Conservation (phyloP, 2,329 filamentous ascomycete genomes). For the Exophiala dermatitidis region DNA sequence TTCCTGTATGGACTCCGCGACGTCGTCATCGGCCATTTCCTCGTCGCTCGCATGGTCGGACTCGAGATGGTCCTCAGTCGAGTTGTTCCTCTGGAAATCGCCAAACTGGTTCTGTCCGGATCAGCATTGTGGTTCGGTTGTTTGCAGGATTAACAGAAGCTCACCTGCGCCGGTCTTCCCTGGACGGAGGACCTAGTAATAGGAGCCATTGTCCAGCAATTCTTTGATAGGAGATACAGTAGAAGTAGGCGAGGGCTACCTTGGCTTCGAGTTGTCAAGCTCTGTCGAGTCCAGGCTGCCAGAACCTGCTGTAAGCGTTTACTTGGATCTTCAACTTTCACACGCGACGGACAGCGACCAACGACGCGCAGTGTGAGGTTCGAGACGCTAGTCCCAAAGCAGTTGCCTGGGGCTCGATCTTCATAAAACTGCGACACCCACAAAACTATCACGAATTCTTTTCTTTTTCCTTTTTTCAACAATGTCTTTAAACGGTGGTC, state of each 20-base stretch:
- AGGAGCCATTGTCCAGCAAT: constrained; percentile 33
- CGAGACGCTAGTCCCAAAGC: not conserved
- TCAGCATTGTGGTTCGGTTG: not conserved
- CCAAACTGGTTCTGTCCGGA: constrained; percentile 1
- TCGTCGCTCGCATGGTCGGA: constrained; percentile 15
- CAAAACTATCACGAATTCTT: not conserved
- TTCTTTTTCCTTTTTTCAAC: constrained; percentile 32
- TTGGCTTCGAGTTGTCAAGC: not conserved
- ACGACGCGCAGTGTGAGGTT: not conserved
- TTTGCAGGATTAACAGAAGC: not conserved
- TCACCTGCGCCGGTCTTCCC: constrained; percentile 16
- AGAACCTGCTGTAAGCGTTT: too few relatives aligned
- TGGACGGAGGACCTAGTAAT: constrained; percentile 32
- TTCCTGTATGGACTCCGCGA: constrained; percentile 28
- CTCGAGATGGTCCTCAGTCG: not conserved
- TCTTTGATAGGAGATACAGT: too few relatives aligned
- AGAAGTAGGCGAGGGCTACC: too few relatives aligned
- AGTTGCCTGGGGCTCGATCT: not conserved
- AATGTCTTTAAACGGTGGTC: constrained; percentile 66
- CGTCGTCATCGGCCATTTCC: constrained; percentile 30
- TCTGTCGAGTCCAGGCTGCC: not conserved
- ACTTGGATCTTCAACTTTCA: not conserved
- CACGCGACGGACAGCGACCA: not conserved
- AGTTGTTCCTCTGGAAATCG: not conserved
- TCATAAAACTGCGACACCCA: not conserved